Conservation (phyloP, 2,329 filamentous ascomycete genomes). For the Phoma sp. region DNA sequence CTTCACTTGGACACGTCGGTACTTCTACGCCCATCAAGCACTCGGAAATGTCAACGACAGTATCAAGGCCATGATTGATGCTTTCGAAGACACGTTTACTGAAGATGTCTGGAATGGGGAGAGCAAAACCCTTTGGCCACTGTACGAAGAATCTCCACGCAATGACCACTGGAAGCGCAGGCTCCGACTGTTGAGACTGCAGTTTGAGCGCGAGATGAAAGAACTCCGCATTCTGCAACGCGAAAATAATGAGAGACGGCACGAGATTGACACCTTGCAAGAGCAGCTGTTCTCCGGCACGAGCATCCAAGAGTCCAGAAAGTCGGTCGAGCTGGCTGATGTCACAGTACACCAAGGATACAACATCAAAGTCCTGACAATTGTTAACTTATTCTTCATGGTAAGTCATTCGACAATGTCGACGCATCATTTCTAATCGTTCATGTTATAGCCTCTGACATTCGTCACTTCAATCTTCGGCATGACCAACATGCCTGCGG, state of each 20-base stretch:
- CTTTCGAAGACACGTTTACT: slow-evolving; percentile 65
- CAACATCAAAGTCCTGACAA: slow-evolving; percentile 66
- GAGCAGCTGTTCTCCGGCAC: slow-evolving; percentile 71
- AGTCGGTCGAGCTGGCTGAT: slow-evolving; percentile 64
- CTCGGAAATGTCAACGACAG: slow-evolving; percentile 66
- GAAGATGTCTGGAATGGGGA: slow-evolving; percentile 66
- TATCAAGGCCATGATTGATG: slow-evolving; percentile 65
- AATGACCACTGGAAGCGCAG: slow-evolving; percentile 59
- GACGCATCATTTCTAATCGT: too few relatives aligned
- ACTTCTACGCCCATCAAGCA: slow-evolving; percentile 70
- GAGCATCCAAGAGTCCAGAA: slow-evolving; percentile 66
- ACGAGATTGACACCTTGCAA: slow-evolving; percentile 64
- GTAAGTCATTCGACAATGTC: slow-evolving; percentile 8
- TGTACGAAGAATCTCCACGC: slow-evolving; percentile 56
- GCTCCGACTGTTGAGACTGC: slow-evolving; percentile 56
- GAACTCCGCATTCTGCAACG: slow-evolving; percentile 58
- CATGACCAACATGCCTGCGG: slow-evolving; percentile 55
- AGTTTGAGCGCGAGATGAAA: slow-evolving; percentile 61
- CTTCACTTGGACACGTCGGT: slow-evolving; percentile 68
- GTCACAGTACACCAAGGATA: slow-evolving; percentile 65
- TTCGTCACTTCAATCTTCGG: slow-evolving; percentile 69
- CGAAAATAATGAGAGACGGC: slow-evolving; percentile 62
- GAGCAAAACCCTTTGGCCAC: slow-evolving; percentile 64
- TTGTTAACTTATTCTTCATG: slow-evolving; percentile 68
- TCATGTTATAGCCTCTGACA: slow-evolving; percentile 62